Evolutionary conservation across 2,329 filamentous ascomycete species (phyloP), one percentile per base, ranked within the genome.

Genomic region (Hawksworthiomyces lignivorus): DNA sequence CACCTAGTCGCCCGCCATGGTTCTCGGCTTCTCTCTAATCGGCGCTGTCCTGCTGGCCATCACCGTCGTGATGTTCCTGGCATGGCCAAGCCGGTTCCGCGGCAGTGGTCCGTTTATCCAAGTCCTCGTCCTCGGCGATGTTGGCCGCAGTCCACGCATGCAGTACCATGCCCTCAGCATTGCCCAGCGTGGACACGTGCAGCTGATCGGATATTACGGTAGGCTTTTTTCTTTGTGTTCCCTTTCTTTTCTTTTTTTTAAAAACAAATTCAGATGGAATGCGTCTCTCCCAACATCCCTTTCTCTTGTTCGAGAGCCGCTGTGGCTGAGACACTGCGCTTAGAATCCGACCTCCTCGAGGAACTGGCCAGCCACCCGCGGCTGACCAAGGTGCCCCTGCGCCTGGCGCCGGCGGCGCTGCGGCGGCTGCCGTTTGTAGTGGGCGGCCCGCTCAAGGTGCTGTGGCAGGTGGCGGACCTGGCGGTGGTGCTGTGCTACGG

Each of bases 121-220:
- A 62, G 78, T 98, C 39, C 73, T 98, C 14, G 92, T 98, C 15
- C 75, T 98, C 21, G 92, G 92, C 33, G 92, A 98, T 57, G 89
- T 98, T 59, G 92, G 92, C 29, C 80, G 89, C 34, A 97, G 90
- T 59, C 92, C 92, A 37, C 87, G 92, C 43, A 98, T 98, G 90
- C 89, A 97, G 58, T 97, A 98, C 55, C 92, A 98, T 73, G 90
- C 90, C 17, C 69, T 95, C 52, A 97, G 90, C 59, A 80, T 97
- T 55, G 87, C 87, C 30, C 84, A 82, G 54, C 80, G 88, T 56
- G 87, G 87, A 7, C 72, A 73, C 26, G 90, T 96, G 17, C 81
- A 90, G 58, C 67, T 98, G 11, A 82, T 98, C 52, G 92, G 90
- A 34, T 97, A 96, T 59, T 72, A 82, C 58, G 87, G 87, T 89